A percentile compares a stretch with the other conserved stretches of the same genome.
Conservation (phyloP, 1,139 yeast species). For the Pichia sp. region DNA sequence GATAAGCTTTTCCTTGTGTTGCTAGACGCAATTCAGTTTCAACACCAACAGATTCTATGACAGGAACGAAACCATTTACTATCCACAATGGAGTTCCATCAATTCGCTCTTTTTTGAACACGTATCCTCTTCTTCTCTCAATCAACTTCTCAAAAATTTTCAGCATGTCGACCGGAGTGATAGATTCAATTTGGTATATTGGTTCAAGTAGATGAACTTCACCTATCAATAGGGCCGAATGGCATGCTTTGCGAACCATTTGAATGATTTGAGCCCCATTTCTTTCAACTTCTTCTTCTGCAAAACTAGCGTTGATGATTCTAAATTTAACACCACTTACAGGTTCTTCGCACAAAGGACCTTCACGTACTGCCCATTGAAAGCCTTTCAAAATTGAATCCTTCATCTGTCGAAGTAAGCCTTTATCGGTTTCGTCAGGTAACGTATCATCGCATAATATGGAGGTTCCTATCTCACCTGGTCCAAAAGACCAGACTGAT, state of each 20-base stretch:
- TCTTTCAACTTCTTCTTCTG: conserved; percentile 45
- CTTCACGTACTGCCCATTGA: conserved; percentile 78
- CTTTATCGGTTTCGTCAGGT: conserved; percentile 64
- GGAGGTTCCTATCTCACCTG: conserved; percentile 52
- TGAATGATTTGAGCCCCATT: conserved; percentile 79
- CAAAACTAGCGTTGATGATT: conserved; percentile 57
- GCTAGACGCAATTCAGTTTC: conserved; percentile 79
- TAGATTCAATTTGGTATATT: conserved; percentile 56
- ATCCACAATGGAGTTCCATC: conserved; percentile 70
- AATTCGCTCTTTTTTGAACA: conserved; percentile 50
- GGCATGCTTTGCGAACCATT: conserved; percentile 78
- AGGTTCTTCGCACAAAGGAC: conserved; percentile 87
- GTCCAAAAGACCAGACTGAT: conserved; percentile 79
- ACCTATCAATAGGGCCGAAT: conserved; percentile 75
- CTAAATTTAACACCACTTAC: conserved; percentile 69
- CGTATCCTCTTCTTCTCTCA: conserved; percentile 55
- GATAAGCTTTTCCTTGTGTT: conserved; percentile 75
- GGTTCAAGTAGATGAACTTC: conserved; percentile 84
- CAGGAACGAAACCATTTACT: conserved; percentile 70
- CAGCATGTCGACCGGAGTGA: conserved; percentile 40
- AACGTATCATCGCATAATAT: conserved; percentile 74
- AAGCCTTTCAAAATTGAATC: conserved; percentile 70
- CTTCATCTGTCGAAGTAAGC: conserved; percentile 43
- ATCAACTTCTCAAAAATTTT: conserved; percentile 41
- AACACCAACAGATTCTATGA: conserved; percentile 84